These are phyloP conservation scores for Exophiala sp. DNA, from an alignment of 2,329 filamentous ascomycete genomes.

Conservation along the genomic window DNA sequence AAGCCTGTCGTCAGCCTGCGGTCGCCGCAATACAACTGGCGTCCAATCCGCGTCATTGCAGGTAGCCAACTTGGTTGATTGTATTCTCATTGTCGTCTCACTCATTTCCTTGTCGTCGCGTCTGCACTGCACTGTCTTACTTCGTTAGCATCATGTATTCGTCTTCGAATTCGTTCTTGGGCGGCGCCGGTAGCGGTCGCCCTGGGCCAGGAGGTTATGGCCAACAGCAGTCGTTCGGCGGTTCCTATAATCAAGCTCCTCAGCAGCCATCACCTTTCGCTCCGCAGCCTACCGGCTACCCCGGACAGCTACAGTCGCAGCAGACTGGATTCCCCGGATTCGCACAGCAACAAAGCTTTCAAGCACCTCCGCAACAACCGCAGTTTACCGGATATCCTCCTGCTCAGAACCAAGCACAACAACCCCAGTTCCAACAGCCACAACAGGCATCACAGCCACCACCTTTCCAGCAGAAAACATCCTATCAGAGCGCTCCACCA, in stretches of 20 bases:
- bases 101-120: slow-evolving; percentile 8
- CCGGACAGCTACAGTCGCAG: slow-evolving; percentile 60
- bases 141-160: slow-evolving; percentile 69
- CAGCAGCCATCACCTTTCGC: slow-evolving; percentile 56
- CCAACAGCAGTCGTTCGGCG: slow-evolving; percentile 55
- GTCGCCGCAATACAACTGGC: neutral
- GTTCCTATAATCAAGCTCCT: slow-evolving; percentile 47
- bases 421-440: slow-evolving; percentile 49
- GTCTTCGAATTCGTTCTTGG: slow-evolving; percentile 80
- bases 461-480: slow-evolving; percentile 59
- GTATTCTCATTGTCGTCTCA: slow-evolving; percentile 15
- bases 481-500: slow-evolving; percentile 44
- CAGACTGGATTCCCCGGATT: slow-evolving; percentile 61
- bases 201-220: slow-evolving; percentile 60
- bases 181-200: slow-evolving; percentile 71
- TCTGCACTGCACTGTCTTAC: slow-evolving; percentile 26
- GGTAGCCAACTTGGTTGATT: neutral
- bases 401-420: slow-evolving; percentile 43
- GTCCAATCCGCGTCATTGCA: slow-evolving; percentile 10
- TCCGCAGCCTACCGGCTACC: slow-evolving; percentile 55
- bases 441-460: slow-evolving; percentile 52
- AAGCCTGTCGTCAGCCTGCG: neutral
- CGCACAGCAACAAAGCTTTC: slow-evolving; percentile 45
- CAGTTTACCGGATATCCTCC: slow-evolving; percentile 58
- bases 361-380: slow-evolving; percentile 53